Evolutionary conservation across 1,139 yeast genomes (phyloP), one percentile per base, ranked within the genome.

Genomic region (Saccharomyces hybrid): DNA sequence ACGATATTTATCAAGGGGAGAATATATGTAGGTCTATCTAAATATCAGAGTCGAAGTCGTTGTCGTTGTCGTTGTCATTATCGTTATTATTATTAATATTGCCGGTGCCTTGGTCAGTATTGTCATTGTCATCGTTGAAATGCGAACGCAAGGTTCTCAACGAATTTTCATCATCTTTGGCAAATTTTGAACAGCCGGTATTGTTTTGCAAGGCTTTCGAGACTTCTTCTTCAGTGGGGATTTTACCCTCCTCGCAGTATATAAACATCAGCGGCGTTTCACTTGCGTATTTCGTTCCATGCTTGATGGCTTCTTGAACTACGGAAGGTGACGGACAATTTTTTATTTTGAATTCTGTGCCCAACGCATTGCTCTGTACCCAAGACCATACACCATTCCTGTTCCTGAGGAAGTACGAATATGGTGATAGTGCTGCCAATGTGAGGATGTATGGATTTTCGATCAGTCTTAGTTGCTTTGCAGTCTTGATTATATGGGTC

Each of bases 241-340:
- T 38, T 38, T 8, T 16, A 16, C 42, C 42, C 42, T 57, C 52
- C 48, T 62, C 62, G 44, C 63, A 57, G 53, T 62, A 67, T 16
- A 63, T 58, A 48, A 67, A 65, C 66, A 67, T 63, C 20, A 67
- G 57, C 5, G 71, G 70, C 4, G 64, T 58, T 26, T 61, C 65
- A 50, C 64, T 66, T 4, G 69, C 61, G 30, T 49, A 53, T 32
- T 61, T 59, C 4, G 71, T 67, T 26, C 54, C 53, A 16, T 58
- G 58, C 34, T 56, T 62, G 27, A 66, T 59, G 5, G 59, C 49
- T 28, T 62, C 62, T 47, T 61, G 59, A 3, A 66, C 63, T 46
- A 61, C 63, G 1, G 32, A 44, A 6, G 59, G 57, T 1, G 61
- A 54, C 8, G 60, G 49, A 42, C 56, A 54, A 48, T 58, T 55